Conservation (phyloP, 768 basidiomycete species). For the Pulveroboletus sp. region DNA sequence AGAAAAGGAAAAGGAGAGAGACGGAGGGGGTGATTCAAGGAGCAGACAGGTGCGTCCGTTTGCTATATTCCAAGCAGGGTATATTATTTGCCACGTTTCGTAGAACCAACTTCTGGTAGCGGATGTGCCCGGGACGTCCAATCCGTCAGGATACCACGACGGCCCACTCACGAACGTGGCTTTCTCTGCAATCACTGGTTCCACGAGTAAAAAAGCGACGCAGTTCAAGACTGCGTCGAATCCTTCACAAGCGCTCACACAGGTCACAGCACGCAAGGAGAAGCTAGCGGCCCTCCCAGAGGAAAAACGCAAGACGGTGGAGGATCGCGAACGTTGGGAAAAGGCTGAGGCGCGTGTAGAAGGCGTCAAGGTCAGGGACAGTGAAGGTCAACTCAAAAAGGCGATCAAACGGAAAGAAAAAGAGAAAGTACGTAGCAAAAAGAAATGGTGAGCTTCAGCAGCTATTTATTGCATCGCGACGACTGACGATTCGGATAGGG, state of each 20-base stretch:
- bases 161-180: slow-evolving; percentile 59
- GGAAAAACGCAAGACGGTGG: slow-evolving; percentile 75
- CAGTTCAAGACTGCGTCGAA: slow-evolving; percentile 73
- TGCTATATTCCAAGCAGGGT: neutral
- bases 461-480: neutral
- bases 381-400: slow-evolving; percentile 84
- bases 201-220: slow-evolving; percentile 45
- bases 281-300: slow-evolving; percentile 75
- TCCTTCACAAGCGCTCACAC: slow-evolving; percentile 81
- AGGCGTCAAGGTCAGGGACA: slow-evolving; percentile 90
- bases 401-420: slow-evolving; percentile 92
- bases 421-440: slow-evolving; percentile 79
- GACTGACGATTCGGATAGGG: slow-evolving; percentile 48
- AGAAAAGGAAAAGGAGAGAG: slow-evolving; percentile 47
- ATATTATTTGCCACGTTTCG: neutral
- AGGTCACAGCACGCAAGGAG: slow-evolving; percentile 73
- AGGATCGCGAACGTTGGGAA: slow-evolving; percentile 85
- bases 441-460: slow-evolving; percentile 65
- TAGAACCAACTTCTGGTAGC: slow-evolving; percentile 75
- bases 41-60: slow-evolving; percentile 47
- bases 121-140: slow-evolving; percentile 35
- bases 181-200: slow-evolving; percentile 62
- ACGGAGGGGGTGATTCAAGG: slow-evolving; percentile 41
- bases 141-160: slow-evolving; percentile 30
- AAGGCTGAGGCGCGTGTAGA: slow-evolving; percentile 87